These are phyloP conservation scores for Rhodotorula toruloides DNA, from an alignment of 768 basidiomycete species.

Conservation along the genomic window DNA sequence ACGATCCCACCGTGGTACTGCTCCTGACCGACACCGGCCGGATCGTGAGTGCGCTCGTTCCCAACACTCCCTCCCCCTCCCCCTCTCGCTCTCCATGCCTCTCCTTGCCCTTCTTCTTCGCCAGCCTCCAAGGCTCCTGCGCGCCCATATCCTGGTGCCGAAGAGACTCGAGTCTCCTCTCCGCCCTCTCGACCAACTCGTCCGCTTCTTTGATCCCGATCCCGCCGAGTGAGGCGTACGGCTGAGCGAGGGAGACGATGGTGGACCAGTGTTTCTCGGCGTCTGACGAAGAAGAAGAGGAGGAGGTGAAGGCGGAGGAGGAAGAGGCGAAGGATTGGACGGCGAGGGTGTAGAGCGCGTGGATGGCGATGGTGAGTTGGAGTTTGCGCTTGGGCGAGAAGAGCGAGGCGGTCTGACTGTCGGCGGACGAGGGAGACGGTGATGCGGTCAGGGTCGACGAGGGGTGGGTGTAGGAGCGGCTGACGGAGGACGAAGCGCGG, in stretches of 20 bases:
- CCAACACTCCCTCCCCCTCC: no score
- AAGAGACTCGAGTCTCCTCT: slow-evolving; percentile 10
- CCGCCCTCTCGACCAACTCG: slow-evolving; percentile 23
- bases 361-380: slow-evolving; percentile 21
- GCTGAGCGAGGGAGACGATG: slow-evolving; percentile 8
- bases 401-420: neutral
- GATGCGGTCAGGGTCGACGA: neutral
- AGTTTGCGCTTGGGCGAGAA: neutral
- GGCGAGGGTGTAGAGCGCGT: slow-evolving; percentile 30
- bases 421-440: no score
- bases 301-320: neutral
- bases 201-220: slow-evolving; percentile 33
- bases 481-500: neutral
- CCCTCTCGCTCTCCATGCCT: neutral
- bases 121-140: slow-evolving; percentile 19
- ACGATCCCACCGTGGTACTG: neutral
- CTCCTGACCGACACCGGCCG: neutral
- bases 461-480: slow-evolving; percentile 29
- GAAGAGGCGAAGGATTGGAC: slow-evolving; percentile 18
- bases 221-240: neutral
- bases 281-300: neutral
- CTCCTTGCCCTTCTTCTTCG: slow-evolving; percentile 3
- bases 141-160: neutral
- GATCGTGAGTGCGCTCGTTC: neutral
- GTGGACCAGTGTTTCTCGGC: slow-evolving; percentile 14